Conservation (phyloP, 108 stramenopile species). For the Stephanodiscus minutulus region DNA sequence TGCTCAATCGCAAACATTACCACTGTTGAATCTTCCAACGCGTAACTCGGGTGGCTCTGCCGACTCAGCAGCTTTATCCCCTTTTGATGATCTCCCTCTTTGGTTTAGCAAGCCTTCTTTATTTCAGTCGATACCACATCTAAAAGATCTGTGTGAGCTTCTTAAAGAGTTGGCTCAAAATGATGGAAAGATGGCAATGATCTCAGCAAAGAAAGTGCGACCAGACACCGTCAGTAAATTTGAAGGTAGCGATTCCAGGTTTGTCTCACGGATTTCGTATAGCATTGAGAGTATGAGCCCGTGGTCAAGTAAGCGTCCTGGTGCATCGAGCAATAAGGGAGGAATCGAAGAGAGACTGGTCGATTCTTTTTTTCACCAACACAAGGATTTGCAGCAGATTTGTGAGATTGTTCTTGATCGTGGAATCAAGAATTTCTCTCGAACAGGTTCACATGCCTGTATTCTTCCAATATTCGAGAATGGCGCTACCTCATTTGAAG, state of each 20-base stretch:
- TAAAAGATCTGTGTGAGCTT: slow-evolving; percentile 65
- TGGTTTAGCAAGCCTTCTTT: slow-evolving; percentile 48
- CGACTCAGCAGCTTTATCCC: background rate
- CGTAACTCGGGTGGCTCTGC: slow-evolving; percentile 2
- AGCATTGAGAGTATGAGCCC: slow-evolving; percentile 22
- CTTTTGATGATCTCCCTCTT: slow-evolving; percentile 36
- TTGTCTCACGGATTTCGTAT: slow-evolving; percentile 47
- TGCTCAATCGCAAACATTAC: slow-evolving; percentile 38
- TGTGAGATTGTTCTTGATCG: slow-evolving; percentile 65
- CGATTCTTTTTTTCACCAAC: slow-evolving; percentile 86
- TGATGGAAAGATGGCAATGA: slow-evolving; percentile 8
- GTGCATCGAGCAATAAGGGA: slow-evolving; percentile 6
- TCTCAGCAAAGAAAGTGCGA: slow-evolving; percentile 55
- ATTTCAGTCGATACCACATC: slow-evolving; percentile 49
- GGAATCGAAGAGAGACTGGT: slow-evolving; percentile 56
- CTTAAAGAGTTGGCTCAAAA: slow-evolving; percentile 39
- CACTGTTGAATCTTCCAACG: slow-evolving; percentile 24
- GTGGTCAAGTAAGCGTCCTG: slow-evolving; percentile 28
- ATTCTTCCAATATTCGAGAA: slow-evolving; percentile 29
- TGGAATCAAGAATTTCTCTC: slow-evolving; percentile 47
- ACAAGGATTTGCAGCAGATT: slow-evolving; percentile 61
- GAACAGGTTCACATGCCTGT: slow-evolving; percentile 8
- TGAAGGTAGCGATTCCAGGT: slow-evolving; percentile 27
- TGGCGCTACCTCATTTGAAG: slow-evolving; percentile 24
- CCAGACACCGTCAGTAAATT: slow-evolving; percentile 54